Evolutionary conservation across 208 protist genomes (phyloP).

Genomic region (Trypanosoma lewisi): DNA sequence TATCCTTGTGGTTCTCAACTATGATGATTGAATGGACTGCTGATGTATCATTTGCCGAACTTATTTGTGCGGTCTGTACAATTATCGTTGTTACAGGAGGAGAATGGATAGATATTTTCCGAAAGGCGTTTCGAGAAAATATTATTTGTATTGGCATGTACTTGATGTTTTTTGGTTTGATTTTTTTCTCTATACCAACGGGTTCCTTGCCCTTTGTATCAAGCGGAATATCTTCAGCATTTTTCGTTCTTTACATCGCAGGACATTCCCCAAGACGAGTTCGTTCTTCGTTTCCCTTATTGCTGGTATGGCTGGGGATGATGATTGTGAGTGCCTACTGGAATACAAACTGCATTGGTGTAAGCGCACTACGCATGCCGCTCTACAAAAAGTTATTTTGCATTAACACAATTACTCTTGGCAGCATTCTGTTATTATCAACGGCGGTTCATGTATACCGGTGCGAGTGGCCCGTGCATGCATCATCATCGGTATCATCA

Average conservation of each 20-base stretch:
- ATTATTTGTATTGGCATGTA: constrained; percentile 19
- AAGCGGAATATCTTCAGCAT: constrained; percentile 33
- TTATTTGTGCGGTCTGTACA: constrained; percentile 26
- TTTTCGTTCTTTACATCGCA: constrained; percentile 38
- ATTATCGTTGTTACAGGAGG: constrained; percentile 31
- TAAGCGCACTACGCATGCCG: background rate
- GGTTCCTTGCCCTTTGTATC: constrained; percentile 34
- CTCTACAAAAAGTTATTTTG: constrained; percentile 18
- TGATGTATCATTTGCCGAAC: constrained; percentile 19
- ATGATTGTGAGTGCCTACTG: constrained; percentile 28
- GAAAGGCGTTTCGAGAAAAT: constrained; percentile 17
- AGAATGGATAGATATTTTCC: constrained; percentile 12
- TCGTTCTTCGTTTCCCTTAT: constrained; percentile 27
- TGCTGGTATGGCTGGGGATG: constrained; percentile 37
- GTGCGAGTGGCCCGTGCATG: background rate
- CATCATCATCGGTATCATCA: background rate
- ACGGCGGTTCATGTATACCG: constrained; percentile 12
- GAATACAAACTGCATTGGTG: background rate
- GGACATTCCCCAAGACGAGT: constrained; percentile 34
- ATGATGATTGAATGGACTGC: constrained; percentile 39
- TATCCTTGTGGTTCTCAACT: constrained; percentile 44
- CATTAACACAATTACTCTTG: constrained; percentile 15
- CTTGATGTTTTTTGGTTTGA: constrained; percentile 7
- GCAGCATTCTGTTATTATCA: constrained; percentile 10
- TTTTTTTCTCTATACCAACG: constrained; percentile 22